These are phyloP conservation scores for Blastobotrys malaysiensis DNA, from an alignment of 1,139 yeast species.

Conservation along the genomic window DNA sequence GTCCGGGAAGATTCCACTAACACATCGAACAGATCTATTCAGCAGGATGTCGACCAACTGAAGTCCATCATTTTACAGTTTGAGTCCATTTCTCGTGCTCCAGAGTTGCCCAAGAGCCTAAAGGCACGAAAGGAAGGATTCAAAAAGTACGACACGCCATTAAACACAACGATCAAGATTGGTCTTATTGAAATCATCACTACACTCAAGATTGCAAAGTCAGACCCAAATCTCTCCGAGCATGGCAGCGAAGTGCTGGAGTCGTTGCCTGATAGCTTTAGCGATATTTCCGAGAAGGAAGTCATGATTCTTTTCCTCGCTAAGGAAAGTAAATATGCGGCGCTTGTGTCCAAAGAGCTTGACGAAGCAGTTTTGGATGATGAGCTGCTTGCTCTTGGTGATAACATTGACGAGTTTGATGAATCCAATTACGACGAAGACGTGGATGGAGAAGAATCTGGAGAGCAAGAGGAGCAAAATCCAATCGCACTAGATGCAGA, in stretches of 20 bases:
- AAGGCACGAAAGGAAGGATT: conserved; percentile 6
- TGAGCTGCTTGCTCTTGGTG: conserved; percentile 7
- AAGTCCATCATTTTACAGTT: conserved; percentile 7
- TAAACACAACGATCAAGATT: conserved; percentile 11
- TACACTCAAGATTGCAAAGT: conserved; percentile 11
- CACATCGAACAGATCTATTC: conserved; percentile 2
- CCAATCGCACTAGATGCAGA: conserved; percentile 15
- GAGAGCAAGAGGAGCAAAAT: background rate
- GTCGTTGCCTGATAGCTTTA: conserved; percentile 3
- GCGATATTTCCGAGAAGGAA: conserved; percentile 13
- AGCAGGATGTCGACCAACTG: conserved; percentile 1
- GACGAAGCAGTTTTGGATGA: conserved; percentile 13
- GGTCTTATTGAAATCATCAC: conserved; percentile 17
- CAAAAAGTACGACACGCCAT: conserved; percentile 1
- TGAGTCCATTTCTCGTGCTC: conserved; percentile 5
- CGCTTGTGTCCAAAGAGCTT: conserved; percentile 5
- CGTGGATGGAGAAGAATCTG: conserved; percentile 1
- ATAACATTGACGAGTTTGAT: conserved; percentile 6
- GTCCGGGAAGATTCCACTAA: conserved; percentile 3
- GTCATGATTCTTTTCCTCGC: conserved; percentile 20
- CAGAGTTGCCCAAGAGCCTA: background rate
- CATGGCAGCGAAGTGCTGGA: conserved; percentile 10
- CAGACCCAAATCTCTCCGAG: conserved; percentile 9
- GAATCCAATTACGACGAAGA: conserved; percentile 8
- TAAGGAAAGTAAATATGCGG: conserved; percentile 18